Evolutionary conservation across 208 protist genomes (phyloP).

Genomic region (Trichomonas gallinae): DNA sequence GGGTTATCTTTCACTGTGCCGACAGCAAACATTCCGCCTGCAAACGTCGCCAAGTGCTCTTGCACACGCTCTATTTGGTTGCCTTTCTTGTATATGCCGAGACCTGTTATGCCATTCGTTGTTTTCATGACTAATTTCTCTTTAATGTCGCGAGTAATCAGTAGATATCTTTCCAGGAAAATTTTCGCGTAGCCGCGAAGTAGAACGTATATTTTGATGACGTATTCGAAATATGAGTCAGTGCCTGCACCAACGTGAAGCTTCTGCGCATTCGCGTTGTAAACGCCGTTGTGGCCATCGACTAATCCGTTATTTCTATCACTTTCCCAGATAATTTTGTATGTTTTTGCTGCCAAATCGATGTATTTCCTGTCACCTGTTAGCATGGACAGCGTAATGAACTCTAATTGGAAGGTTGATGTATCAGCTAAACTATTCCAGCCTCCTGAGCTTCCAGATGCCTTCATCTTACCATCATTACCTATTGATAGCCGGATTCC

Average conservation of each 20-base stretch:
- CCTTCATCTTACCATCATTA: neutral
- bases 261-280: neutral
- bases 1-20: neutral
- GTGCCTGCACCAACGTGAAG: neutral
- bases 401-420: neutral
- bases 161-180: neutral
- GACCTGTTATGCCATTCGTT: neutral
- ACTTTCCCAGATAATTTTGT: neutral
- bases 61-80: neutral
- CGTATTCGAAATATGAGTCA: neutral
- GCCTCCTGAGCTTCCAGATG: neutral
- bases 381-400: neutral
- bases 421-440: neutral
- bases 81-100: neutral
- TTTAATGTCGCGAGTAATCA: neutral
- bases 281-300: neutral
- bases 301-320: neutral
- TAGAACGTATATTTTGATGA: neutral
- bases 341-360: neutral
- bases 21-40: neutral
- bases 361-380: neutral
- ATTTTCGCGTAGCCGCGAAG: neutral
- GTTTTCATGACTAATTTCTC: neutral
- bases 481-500: neutral
- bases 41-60: neutral